phyloP scores from a whole-genome alignment of 2,329 filamentous ascomycete species.

The Ophiostoma piceae region DNA sequence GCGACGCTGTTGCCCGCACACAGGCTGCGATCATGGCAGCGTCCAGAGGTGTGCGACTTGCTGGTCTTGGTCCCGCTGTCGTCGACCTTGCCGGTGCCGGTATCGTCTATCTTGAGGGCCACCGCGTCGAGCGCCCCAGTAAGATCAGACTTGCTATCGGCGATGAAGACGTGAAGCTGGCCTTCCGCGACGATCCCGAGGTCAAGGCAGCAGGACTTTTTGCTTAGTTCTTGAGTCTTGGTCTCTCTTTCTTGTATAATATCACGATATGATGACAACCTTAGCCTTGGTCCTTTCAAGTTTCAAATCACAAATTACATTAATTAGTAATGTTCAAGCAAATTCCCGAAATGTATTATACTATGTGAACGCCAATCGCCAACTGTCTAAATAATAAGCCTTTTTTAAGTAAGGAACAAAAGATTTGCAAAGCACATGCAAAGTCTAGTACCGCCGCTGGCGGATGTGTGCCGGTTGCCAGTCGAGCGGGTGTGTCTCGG shows the following conservation, averaged over 20 bases:
- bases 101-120: slow-evolving; percentile 75
- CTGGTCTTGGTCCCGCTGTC: slow-evolving; percentile 54
- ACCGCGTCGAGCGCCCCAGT: slow-evolving; percentile 76
- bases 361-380: background rate
- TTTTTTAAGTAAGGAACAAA: background rate
- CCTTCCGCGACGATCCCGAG: slow-evolving; percentile 81
- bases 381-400: slow-evolving; percentile 2
- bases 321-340: background rate
- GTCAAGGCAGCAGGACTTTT: slow-evolving; percentile 70
- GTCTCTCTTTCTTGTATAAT: background rate
- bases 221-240: background rate
- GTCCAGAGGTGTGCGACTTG: slow-evolving; percentile 30
- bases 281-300: background rate
- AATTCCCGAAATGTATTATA: background rate
- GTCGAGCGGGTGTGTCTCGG: slow-evolving; percentile 82
- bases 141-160: slow-evolving; percentile 81
- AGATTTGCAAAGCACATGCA: background rate
- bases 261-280: background rate
- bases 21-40: slow-evolving; percentile 23
- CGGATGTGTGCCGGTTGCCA: slow-evolving; percentile 81
- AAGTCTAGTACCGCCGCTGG: slow-evolving; percentile 59
- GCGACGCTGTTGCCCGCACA: slow-evolving; percentile 18
- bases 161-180: slow-evolving; percentile 84
- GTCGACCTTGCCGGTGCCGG: slow-evolving; percentile 82
- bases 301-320: background rate